These are phyloP conservation scores for Fusarium sambucinum DNA, from an alignment of 2,329 filamentous ascomycete genomes.

Conservation along the genomic window DNA sequence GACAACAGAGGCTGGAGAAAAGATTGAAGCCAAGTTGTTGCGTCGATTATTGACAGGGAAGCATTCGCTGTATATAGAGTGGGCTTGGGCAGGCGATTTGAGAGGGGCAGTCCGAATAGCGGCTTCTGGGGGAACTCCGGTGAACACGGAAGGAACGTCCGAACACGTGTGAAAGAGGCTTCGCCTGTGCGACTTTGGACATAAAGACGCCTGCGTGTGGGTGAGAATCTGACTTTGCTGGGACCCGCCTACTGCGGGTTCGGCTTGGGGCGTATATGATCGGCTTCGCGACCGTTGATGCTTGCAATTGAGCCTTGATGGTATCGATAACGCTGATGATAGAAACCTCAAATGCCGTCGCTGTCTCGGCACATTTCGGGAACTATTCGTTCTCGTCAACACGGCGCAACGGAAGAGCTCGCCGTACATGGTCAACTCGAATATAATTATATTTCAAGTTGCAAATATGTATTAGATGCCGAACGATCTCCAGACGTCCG, in stretches of 20 bases:
- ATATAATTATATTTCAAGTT: constrained; percentile 22
- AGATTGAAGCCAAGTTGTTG: constrained; percentile 34
- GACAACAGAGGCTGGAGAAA: constrained; percentile 31
- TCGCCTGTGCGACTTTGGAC: constrained; percentile 34
- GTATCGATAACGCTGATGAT: constrained; percentile 34
- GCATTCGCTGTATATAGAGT: constrained; percentile 40
- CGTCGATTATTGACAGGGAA: constrained; percentile 25
- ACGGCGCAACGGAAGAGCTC: constrained; percentile 36
- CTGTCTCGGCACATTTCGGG: constrained; percentile 36
- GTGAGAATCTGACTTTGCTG: constrained; percentile 39
- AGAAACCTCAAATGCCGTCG: constrained; percentile 15
- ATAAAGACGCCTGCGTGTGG: constrained; percentile 23
- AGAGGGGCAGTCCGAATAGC: constrained; percentile 43
- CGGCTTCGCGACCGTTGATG: constrained; percentile 33
- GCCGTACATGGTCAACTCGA: constrained; percentile 37
- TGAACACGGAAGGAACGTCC: constrained; percentile 44
- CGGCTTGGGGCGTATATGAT: constrained; percentile 38
- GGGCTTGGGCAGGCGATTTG: constrained; percentile 34
- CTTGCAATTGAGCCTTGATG: constrained; percentile 9
- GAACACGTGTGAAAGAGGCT: constrained; percentile 37
- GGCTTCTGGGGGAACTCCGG: constrained; percentile 33
- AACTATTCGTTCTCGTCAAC: constrained; percentile 21
- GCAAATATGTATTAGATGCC: constrained; percentile 35
- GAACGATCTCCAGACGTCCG: constrained; percentile 40
- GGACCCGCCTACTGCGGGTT: constrained; percentile 41